Conservation (phyloP, 306 rosid genomes). For the Inga oerstediana region DNA sequence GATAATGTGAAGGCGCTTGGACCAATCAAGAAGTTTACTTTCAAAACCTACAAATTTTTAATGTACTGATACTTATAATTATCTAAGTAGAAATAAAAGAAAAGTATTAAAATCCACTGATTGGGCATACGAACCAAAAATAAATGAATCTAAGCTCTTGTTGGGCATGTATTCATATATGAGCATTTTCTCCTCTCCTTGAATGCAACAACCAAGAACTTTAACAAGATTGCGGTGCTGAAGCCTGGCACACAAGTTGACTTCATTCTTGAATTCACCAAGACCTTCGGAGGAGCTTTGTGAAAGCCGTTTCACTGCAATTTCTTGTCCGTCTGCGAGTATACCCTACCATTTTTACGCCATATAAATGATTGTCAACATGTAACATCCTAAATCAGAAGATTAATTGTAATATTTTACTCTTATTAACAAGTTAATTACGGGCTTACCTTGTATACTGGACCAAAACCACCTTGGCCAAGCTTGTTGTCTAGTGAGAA, state of each 20-base stretch:
- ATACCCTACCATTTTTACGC: background rate
- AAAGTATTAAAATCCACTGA: background rate
- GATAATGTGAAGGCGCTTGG: background rate
- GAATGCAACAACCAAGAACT: background rate
- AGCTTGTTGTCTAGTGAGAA: background rate
- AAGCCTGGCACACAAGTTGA: background rate
- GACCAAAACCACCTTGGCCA: background rate
- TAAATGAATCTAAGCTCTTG: background rate
- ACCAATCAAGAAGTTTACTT: background rate
- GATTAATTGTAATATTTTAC: background rate
- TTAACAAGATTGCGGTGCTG: background rate
- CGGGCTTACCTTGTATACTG: background rate
- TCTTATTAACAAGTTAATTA: background rate
- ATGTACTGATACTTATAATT: background rate
- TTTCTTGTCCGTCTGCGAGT: background rate
- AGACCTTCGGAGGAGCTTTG: background rate
- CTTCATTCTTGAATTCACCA: background rate
- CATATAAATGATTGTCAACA: background rate
- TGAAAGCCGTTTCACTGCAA: background rate
- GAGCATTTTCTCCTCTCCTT: background rate
- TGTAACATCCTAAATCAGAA: background rate
- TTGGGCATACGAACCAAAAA: background rate
- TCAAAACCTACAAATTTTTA: background rate
- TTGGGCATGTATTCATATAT: background rate
- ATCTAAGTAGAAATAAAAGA: background rate